A percentile compares a stretch with the other conserved stretches of the same genome.
Conservation (phyloP, 129 eudicot species). For the Chrysanthemum seticuspe region DNA sequence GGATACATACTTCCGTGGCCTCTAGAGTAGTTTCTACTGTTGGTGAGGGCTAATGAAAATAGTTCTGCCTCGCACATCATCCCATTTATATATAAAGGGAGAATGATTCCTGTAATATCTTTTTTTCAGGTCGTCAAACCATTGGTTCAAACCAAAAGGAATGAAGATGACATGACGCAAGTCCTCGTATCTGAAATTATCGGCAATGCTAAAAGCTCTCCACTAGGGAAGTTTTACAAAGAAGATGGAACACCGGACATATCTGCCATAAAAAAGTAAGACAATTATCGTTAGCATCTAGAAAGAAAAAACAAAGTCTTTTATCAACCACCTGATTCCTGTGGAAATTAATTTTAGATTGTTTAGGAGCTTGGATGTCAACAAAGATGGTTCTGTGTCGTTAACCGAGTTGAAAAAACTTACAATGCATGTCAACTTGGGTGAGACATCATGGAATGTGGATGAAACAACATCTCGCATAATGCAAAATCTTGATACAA, state of each 20-base stretch:
- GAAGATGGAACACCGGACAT: constrained; percentile 63
- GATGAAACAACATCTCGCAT: constrained; percentile 52
- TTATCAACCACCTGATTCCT: constrained; percentile 21
- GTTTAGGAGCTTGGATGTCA: constrained; percentile 51
- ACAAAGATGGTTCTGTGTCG: constrained; percentile 49
- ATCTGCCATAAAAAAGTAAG: constrained; percentile 51
- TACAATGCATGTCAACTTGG: constrained; percentile 42
- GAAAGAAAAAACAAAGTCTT: neutral
- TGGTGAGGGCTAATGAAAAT: too few species aligned
- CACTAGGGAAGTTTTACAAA: constrained; percentile 50
- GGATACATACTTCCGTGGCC: too few species aligned
- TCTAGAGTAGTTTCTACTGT: too few species aligned
- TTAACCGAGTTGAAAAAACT: constrained; percentile 45
- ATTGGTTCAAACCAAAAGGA: constrained; percentile 63
- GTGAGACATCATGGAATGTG: constrained; percentile 44
- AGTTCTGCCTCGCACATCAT: too few species aligned
- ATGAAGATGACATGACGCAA: constrained; percentile 59
- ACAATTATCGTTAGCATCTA: neutral
- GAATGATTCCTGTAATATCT: neutral
- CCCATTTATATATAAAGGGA: neutral
- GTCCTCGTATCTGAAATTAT: constrained; percentile 52
- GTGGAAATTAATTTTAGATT: constrained; percentile 35
- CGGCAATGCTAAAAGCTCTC: constrained; percentile 38
- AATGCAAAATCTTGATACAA: constrained; percentile 61
- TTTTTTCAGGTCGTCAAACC: constrained; percentile 64